Base-by-base conservation (phyloP, 495 filamentous ascomycete species). In the Talaromyces proteolyticus region DNA sequence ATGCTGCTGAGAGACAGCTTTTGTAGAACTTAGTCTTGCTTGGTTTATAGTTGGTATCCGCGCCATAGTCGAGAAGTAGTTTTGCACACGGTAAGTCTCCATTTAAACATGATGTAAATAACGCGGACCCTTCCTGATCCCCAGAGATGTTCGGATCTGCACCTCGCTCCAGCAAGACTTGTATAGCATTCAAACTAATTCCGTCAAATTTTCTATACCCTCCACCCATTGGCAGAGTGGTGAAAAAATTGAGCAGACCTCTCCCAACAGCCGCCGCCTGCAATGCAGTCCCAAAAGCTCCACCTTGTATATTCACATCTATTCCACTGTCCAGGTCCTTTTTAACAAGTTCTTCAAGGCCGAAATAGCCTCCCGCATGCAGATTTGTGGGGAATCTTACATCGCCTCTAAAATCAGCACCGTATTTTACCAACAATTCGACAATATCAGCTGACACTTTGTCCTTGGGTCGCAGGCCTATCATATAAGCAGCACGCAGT, bases 151-250 rank as follows among this genome's bases (percentile, higher is more conserved):
- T 26, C 3, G 38, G 24, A 10, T 39, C 47, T 24, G 57, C 62
- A n/a, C 54, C 55, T 1, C 53, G 26, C 10, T 59, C 42, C 5
- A 64, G 50, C 11, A 66, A 52, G 17, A 65, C 25, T 19, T 50
- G 19, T 4, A 60, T 53, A 3, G 57, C 4, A 10, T 34, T 14
- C 2, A 34, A 4, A 34, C 29, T 34, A 14, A 34, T 34, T 1
- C 29, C 29, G 14, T 34, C 29, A 34, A n/a, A n/a, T n/a, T n/a
- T n/a, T n/a, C n/a, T n/a, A n/a, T n/a, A n/a, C n/a, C n/a, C n/a
- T n/a, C n/a, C n/a, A n/a, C n/a, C n/a, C n/a, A n/a, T n/a, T n/a
- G n/a, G n/a, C n/a, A n/a, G n/a, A n/a, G n/a, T n/a, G n/a, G n/a
- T n/a, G n/a, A n/a, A n/a, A 0, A 47, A 20, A 18, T 38, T 42